Evolutionary conservation across 2,329 filamentous ascomycete genomes (phyloP), one percentile per base, ranked within the genome.

Genomic region (Cladosporium sp.): DNA sequence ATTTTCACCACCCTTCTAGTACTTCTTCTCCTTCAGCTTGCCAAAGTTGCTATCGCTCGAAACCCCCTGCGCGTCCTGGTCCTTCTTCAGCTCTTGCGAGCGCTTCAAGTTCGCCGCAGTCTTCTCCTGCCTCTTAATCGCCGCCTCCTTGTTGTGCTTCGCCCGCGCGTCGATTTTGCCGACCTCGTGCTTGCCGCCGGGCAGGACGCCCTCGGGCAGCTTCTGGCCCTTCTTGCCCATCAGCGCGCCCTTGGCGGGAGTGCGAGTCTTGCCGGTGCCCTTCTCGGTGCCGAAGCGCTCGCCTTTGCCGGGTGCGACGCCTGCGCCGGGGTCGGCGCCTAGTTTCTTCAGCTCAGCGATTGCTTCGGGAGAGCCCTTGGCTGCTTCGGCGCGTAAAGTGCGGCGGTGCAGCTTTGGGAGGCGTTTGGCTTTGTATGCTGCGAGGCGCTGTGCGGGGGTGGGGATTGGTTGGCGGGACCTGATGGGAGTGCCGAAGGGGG

Each of bases 401-500:
- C 74, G 70, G 18, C 75, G 70, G 71, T 85, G 82, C 49, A 85
- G 81, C 77, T 91, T 92, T 41, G 79, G 80, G 36, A 81, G 78
- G 65, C 85, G 84, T 76, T 87, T 84, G 34, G 79, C 78, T 59
- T 87, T 83, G 66, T 85, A 83, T 61, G 82, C 80, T 60, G 76
- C 82, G 71, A 87, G 82, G 52, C 86, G 81, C 77, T 93, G 87
- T 61, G 88, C 86, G 55, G 87, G 77, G 0, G 84, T 87, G 30
- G 89, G 89, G 12, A 95, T 83, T 0, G 87, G 83, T 5, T 90
- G 88, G 7, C 92, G 83, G 65, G 86, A 83, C 32, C 87, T 83
- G 63, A 91, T 86, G 2, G 88, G 84, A 1, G 81, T 80, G 21
- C 90, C 90, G 67, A 86, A 87, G 2, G 90, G 91, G 3, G 91